These are phyloP conservation scores for Exophiala viscosa DNA, from an alignment of 2,329 filamentous ascomycete genomes.

Conservation along the genomic window DNA sequence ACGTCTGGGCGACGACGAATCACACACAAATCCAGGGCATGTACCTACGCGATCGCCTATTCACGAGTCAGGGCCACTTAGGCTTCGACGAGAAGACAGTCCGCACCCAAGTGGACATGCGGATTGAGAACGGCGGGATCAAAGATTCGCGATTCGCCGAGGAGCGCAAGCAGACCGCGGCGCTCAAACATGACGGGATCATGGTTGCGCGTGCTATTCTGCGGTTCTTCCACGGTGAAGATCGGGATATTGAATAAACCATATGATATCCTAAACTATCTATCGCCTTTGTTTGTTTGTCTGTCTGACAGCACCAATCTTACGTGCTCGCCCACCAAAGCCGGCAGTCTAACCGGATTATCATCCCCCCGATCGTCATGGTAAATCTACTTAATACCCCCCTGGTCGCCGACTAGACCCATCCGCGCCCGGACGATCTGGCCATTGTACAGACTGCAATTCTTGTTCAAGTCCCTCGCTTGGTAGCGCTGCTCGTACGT, in stretches of 20 bases:
- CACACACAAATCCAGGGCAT: slow-evolving; percentile 45
- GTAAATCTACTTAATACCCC: neutral
- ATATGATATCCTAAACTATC: too few relatives aligned
- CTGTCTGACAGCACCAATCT: neutral
- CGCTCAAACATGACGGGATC: slow-evolving; percentile 40
- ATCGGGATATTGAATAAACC: slow-evolving; percentile 38
- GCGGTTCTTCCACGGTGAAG: slow-evolving; percentile 50
- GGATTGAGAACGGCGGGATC: slow-evolving; percentile 43
- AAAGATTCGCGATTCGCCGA: slow-evolving; percentile 37
- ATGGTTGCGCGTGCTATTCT: slow-evolving; percentile 38
- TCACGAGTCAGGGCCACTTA: slow-evolving; percentile 47
- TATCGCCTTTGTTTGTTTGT: too few relatives aligned
- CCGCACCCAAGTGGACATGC: slow-evolving; percentile 42
- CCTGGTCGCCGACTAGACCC: slow-evolving; percentile 4
- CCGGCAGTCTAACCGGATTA: neutral
- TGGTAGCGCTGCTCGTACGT: slow-evolving; percentile 28
- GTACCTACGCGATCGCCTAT: slow-evolving; percentile 45
- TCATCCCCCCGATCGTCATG: slow-evolving; percentile 3
- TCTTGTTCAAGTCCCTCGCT: slow-evolving; percentile 10
- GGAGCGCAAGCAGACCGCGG: slow-evolving; percentile 37
- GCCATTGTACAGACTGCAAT: slow-evolving; percentile 6
- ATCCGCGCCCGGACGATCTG: slow-evolving; percentile 4
- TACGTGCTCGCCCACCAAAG: slow-evolving; percentile 3
- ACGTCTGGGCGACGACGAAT: slow-evolving; percentile 48
- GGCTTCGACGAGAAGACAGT: slow-evolving; percentile 48